phyloP scores from a whole-genome alignment of 805 yeast species.

The Metschnikowia chrysomelidarum region DNA sequence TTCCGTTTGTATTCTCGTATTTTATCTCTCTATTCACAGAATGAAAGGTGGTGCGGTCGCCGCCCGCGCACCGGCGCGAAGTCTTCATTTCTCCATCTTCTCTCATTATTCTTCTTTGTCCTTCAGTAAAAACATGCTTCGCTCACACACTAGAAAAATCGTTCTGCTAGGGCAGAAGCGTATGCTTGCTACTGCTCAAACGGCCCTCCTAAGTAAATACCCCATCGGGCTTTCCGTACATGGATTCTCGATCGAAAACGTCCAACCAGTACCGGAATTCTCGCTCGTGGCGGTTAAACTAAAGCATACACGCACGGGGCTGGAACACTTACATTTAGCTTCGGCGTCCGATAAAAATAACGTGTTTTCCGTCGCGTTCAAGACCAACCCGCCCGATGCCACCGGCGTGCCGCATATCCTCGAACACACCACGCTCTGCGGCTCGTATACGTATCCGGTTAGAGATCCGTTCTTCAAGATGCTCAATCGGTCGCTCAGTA shows the following conservation, averaged over 20 bases:
- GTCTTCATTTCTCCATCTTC: not conserved
- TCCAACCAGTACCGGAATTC: conserved; percentile 74
- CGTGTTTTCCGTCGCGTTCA: conserved; percentile 85
- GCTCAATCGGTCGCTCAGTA: conserved; percentile 91
- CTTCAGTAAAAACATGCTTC: no score
- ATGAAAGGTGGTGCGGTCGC: no score
- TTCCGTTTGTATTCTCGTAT: no score
- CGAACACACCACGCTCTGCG: conserved; percentile 95
- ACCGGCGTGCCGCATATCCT: conserved; percentile 96
- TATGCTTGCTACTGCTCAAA: conserved; percentile 10
- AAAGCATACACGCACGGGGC: conserved; percentile 64
- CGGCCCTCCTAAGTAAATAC: conserved; percentile 37
- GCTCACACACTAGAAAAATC: not conserved
- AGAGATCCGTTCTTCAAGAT: conserved; percentile 97
- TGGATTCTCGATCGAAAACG: conserved; percentile 67
- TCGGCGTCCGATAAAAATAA: conserved; percentile 76
- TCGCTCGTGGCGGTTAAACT: conserved; percentile 76
- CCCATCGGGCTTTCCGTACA: conserved; percentile 61
- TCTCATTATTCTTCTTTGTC: no score
- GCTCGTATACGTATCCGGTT: conserved; percentile 87
- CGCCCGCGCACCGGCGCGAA: no score
- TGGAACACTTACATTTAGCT: conserved; percentile 83
- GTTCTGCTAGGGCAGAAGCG: not conserved
- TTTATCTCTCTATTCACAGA: no score
- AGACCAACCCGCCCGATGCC: conserved; percentile 91